A percentile compares a stretch with the other conserved stretches of the same genome.
Conservation (phyloP, 1,139 yeast species). For the Protomyces lactucae-debilis region DNA sequence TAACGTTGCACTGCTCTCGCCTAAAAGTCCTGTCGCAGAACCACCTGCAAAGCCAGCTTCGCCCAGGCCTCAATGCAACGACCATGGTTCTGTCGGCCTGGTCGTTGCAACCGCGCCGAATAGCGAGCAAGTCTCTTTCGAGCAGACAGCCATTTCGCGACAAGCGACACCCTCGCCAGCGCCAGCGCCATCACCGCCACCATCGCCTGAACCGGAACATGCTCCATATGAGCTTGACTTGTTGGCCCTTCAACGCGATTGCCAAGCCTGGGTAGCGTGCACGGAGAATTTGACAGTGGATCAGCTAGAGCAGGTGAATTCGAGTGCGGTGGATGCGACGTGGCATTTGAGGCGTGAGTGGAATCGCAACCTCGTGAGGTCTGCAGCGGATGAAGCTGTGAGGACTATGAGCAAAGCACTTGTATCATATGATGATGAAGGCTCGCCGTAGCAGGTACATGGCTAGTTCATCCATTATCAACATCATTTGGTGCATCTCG, state of each 20-base stretch:
- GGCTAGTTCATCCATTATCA: not conserved
- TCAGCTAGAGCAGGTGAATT: constrained; percentile 64
- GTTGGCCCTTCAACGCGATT: constrained; percentile 36
- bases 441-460: too few species aligned
- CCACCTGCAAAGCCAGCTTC: too few species aligned
- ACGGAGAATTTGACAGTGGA: constrained; percentile 61
- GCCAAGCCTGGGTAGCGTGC: constrained; percentile 38
- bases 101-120: too few species aligned
- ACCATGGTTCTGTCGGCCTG: too few species aligned
- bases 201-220: constrained; percentile 30
- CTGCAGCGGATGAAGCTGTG: not conserved
- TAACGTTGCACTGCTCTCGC: too few species aligned
- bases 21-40: too few species aligned
- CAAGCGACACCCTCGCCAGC: not conserved
- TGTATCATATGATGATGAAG: too few species aligned
- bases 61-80: too few species aligned
- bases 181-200: too few species aligned
- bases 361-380: constrained; percentile 47
- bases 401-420: not conserved
- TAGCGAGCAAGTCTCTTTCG: too few species aligned
- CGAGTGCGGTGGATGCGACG: constrained; percentile 64
- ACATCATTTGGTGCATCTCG: constrained; percentile 38
- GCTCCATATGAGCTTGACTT: constrained; percentile 40
- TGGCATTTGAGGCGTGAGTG: constrained; percentile 67
- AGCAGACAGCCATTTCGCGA: too few species aligned